A percentile compares a stretch with the other conserved stretches of the same genome.
phyloP scores from a whole-genome alignment of 169 alveolate species.

The Neospora caninum region DNA sequence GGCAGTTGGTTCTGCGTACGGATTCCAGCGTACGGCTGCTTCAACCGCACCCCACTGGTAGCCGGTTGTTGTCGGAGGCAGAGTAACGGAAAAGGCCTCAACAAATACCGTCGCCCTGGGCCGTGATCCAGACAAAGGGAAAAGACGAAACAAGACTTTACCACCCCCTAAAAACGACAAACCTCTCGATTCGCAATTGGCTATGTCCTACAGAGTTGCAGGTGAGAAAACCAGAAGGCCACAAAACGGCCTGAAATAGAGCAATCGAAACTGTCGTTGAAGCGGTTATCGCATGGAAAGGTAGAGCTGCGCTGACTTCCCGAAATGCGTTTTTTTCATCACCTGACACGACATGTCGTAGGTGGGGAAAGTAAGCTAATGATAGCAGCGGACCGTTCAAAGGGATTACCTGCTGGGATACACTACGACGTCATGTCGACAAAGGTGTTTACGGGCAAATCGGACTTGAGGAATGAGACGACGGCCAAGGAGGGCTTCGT shows the following conservation, averaged over 20 bases:
- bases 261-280: too few species aligned
- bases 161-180: not conserved
- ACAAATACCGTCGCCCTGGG: constrained; percentile 14
- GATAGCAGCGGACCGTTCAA: too few species aligned
- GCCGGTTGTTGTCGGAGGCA: not conserved
- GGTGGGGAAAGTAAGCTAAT: too few species aligned
- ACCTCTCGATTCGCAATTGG: too few species aligned
- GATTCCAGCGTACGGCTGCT: constrained; percentile 34
- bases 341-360: too few species aligned
- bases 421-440: not conserved
- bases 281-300: too few species aligned
- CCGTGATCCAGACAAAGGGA: not conserved
- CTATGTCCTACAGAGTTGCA: too few species aligned
- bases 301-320: too few species aligned
- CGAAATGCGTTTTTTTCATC: too few species aligned
- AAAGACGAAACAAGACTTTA: not conserved
- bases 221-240: too few species aligned
- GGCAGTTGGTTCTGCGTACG: constrained; percentile 24
- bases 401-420: constrained; percentile 17
- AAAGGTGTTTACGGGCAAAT: not conserved
- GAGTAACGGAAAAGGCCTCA: not conserved
- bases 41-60: constrained; percentile 10
- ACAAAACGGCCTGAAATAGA: too few species aligned
- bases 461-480: constrained; percentile 17
- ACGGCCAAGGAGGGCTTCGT: constrained; percentile 22